These are phyloP conservation scores for Gnetum montanum DNA, from an alignment of 75 land plant genomes.

Conservation along the genomic window DNA sequence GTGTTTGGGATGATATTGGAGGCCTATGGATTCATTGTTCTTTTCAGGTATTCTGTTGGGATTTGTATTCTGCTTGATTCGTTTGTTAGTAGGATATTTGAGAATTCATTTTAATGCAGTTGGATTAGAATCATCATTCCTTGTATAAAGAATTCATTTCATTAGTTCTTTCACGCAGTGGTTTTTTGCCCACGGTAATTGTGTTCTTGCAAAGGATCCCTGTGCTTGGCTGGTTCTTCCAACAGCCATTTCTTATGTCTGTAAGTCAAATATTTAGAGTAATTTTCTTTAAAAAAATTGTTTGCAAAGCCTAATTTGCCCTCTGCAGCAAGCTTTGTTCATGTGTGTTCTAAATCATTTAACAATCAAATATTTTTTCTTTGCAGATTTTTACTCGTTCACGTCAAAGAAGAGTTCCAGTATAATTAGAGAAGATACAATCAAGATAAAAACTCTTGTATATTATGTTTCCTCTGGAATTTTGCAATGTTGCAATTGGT, in stretches of 20 bases:
- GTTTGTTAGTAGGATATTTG: too few species aligned
- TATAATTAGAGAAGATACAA: too few species aligned
- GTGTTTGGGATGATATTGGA: constrained; percentile 39
- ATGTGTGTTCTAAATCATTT: neutral
- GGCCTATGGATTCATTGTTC: constrained; percentile 36
- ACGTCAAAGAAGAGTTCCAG: constrained; percentile 36
- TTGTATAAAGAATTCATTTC: too few species aligned
- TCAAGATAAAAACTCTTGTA: too few species aligned
- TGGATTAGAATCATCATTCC: too few species aligned
- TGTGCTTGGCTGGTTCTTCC: constrained; percentile 79
- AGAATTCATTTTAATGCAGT: too few species aligned
- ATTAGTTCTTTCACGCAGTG: constrained; percentile 38
- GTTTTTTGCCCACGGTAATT: constrained; percentile 80
- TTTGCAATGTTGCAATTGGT: too few species aligned
- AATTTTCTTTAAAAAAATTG: neutral
- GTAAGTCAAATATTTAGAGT: constrained; percentile 18
- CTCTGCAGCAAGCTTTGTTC: neutral
- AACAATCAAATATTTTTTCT: neutral
- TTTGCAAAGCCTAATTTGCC: neutral
- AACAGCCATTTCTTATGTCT: constrained; percentile 69
- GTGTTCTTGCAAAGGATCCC: constrained; percentile 83
- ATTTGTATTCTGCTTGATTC: too few species aligned
- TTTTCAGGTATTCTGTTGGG: constrained; percentile 32
- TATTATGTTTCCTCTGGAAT: too few species aligned
- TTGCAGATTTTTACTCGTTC: constrained; percentile 36